Evolutionary conservation across 1,284 basidiomycete species (phyloP), one percentile per base, ranked within the genome.

Genomic region (Fomes fomentarius): DNA sequence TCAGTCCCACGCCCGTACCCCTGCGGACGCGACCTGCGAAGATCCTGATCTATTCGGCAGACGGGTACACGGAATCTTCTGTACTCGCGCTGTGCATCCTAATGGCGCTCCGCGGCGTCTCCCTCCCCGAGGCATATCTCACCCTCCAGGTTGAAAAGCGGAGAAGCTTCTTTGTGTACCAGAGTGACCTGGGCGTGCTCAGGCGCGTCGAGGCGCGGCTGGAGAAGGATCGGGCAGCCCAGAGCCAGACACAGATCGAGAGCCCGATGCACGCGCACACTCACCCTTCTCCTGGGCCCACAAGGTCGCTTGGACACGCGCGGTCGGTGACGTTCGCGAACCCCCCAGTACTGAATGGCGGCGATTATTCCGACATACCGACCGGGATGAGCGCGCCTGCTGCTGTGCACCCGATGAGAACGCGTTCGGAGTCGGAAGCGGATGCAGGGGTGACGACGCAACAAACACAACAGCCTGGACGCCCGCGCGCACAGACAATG

Each of bases 151-250:
- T 80, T 44, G 66, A 66, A 76, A 81, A 90, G 79, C 75, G 83
- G 75, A 67, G 84, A 59, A 90, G 78, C 69, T 99, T 99, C 77
- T 98, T 97, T 65, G 92, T 98, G 46, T 98, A 97, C 71, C 85
- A 87, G 44, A 77, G 77, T 37, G 96, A 98, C 71, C 73, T 96
- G 47, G 80, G 80, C 0, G 69, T 96, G n/a, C 75, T 98, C 60
- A 79, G 84, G 62, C 79, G 82, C 51, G 81, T 96, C 50, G 94
- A 96, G 73, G 74, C 73, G 39, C 75, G 83, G 46, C 69, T 91
- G 45, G 68, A 64, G 75, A 80, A 69, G 72, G 81, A 72, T 64
- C 73, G 67, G 25, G 64, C 60, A 2, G 59, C 60, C 43, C 55
- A 60, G 37, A 48, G 25, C 30, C 55, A 55, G 25, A 14, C 26